Percentiles rank a stretch among this genome's conserved stretches.
Evolutionary conservation across 2,329 filamentous ascomycete species (phyloP).

Genomic region (Aspergillus terreus): DNA sequence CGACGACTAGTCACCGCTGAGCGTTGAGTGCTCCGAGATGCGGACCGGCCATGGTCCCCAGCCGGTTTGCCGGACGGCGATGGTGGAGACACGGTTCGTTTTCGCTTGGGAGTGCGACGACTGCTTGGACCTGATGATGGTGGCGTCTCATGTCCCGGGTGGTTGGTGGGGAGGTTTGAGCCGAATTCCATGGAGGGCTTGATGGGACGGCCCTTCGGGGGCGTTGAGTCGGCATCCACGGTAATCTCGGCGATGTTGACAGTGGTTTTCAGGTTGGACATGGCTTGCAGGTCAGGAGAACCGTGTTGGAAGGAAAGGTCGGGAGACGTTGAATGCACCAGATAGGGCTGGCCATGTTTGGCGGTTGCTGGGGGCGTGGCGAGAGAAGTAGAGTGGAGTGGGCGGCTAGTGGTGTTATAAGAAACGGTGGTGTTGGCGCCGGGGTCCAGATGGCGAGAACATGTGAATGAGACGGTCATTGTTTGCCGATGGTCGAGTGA

Average conservation of each 20-base stretch:
- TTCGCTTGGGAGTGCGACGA: constrained; percentile 14
- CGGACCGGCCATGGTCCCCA: constrained; percentile 25
- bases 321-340: neutral
- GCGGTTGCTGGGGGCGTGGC: constrained; percentile 9
- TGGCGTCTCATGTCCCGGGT: neutral
- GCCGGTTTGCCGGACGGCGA: constrained; percentile 26
- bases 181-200: neutral
- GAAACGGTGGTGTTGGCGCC: constrained; percentile 11
- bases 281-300: constrained; percentile 8
- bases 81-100: constrained; percentile 26
- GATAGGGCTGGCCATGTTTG: constrained; percentile 1
- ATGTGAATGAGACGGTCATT: constrained; percentile 24
- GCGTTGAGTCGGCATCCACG: constrained; percentile 5
- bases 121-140: neutral
- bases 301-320: constrained; percentile 9
- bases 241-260: constrained; percentile 17
- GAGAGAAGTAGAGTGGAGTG: constrained; percentile 9
- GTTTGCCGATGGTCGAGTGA: neutral
- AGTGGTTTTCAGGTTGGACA: constrained; percentile 18
- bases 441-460: constrained; percentile 18
- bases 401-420: constrained; percentile 10
- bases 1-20: constrained; percentile 23
- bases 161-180: neutral
- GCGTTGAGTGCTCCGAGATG: constrained; percentile 31
- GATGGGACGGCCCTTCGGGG: neutral